Evolutionary conservation across 345 rosid genomes (phyloP), one percentile per base, ranked within the genome.

Genomic region (Acer negundo): DNA sequence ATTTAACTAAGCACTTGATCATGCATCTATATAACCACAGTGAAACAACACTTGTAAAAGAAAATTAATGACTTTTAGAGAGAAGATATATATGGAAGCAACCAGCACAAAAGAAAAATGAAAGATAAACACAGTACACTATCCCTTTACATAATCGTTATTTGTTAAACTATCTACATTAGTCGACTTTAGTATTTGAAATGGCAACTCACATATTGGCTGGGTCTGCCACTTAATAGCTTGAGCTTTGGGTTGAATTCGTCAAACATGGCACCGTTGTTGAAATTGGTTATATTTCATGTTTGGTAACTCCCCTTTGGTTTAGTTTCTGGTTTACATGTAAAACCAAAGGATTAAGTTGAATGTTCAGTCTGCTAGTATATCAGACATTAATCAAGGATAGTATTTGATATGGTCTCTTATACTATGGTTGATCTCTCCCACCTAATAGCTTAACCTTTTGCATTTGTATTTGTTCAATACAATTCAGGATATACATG

Each of bases 1-100:
- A 69, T 28, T 31, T 28, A 71, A 72, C 20, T 28, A 38, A 56
- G 47, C 62, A 74, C 55, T 73, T 17, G 69, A 66, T 72, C 47
- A 69, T 56, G 49, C 42, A 72, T 26, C 58, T 49, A 35, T 58
- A 75, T 49, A 47, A 46, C 28, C 51, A 62, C 20, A 59, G 15
- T 66, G 5, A 35, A 75, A 31, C 20, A 65, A 17, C 3, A 42
- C 10, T 38, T 28, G 40, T 19, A 10, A 56, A 58, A 46, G 13
- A 13, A 26, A 69, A 10, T 28, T 7, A 15, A 35, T 67, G 17
- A 15, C 56, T 5, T 53, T 13, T 1, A 47, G 53, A 69, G 16
- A 23, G 11, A 20, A 13, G 22, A 11, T 3, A 38, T 8, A 23
- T 23, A 19, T 73, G 59, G 61, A 72, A n/a, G 62, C 12, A 40